Percentiles rank a stretch among this genome's conserved stretches.
phyloP scores from a whole-genome alignment of 2,329 filamentous ascomycete genomes.

The Sarocladiaceae sp. region DNA sequence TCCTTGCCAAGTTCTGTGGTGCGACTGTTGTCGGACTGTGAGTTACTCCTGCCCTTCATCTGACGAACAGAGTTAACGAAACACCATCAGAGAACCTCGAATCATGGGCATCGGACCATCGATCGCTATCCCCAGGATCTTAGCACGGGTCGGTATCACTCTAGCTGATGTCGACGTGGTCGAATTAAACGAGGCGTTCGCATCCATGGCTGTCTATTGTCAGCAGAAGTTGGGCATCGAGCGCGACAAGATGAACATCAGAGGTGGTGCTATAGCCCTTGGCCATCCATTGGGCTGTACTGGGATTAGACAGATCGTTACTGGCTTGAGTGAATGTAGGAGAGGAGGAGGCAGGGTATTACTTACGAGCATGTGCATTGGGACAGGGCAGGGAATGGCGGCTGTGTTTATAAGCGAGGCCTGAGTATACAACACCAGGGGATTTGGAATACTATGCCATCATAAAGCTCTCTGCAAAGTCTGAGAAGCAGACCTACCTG shows the following conservation, averaged over 20 bases:
- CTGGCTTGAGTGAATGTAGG: conserved; percentile 11
- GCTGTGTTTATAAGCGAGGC: too few relatives aligned
- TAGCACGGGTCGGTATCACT: conserved; percentile 49
- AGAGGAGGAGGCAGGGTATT: not conserved
- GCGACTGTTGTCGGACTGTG: conserved; percentile 69
- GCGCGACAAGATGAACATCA: not conserved
- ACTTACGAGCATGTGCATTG: conserved; percentile 11
- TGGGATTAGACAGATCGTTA: conserved; percentile 14
- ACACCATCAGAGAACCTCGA: conserved; percentile 54
- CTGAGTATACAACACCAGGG: too few relatives aligned
- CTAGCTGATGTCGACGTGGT: conserved; percentile 50
- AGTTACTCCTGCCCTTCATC: too few relatives aligned
- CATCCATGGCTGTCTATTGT: conserved; percentile 53
- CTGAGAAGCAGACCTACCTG: too few relatives aligned
- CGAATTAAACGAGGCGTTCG: conserved; percentile 74
- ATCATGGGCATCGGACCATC: conserved; percentile 70
- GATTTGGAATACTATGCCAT: too few relatives aligned
- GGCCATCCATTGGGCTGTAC: conserved; percentile 17
- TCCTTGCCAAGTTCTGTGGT: conserved; percentile 68
- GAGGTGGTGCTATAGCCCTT: conserved; percentile 15
- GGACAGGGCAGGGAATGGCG: too few relatives aligned
- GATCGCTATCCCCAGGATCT: conserved; percentile 30
- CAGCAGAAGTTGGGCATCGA: not conserved
- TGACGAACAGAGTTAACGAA: too few relatives aligned
- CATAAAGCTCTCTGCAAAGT: too few relatives aligned